Percentiles rank a stretch among this genome's conserved stretches.
Conservation (phyloP, 2,329 filamentous ascomycete species). For the Exophiala mesophila region DNA sequence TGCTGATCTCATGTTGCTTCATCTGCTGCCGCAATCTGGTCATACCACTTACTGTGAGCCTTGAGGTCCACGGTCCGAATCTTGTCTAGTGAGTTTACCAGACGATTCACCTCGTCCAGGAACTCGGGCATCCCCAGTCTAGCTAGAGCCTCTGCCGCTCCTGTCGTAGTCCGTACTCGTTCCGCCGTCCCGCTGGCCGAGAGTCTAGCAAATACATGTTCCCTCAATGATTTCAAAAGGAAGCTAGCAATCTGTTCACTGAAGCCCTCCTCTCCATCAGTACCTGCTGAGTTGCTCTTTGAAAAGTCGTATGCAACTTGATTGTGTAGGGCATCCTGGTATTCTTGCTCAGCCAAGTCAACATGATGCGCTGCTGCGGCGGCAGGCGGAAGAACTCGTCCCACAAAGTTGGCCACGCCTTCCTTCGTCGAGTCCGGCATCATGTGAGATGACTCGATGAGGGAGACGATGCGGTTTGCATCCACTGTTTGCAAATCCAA, state of each 20-base stretch:
- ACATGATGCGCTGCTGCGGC: constrained; percentile 33
- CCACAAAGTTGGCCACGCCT: constrained; percentile 44
- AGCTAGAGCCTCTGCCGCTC: constrained; percentile 55
- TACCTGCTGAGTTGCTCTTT: constrained; percentile 37
- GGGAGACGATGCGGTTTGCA: constrained; percentile 39
- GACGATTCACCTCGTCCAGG: constrained; percentile 52
- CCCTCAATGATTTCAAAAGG: constrained; percentile 54
- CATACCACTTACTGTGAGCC: constrained; percentile 54
- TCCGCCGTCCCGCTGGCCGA: constrained; percentile 58
- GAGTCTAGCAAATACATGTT: constrained; percentile 51
- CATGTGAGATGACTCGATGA: constrained; percentile 45
- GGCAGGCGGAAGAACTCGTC: constrained; percentile 52
- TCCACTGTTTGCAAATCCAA: constrained; percentile 34
- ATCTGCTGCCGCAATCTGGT: constrained; percentile 38
- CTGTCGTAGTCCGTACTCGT: constrained; percentile 52
- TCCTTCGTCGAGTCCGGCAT: constrained; percentile 43
- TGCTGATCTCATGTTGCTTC: not conserved
- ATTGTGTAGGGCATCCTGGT: constrained; percentile 31
- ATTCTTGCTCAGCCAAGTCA: constrained; percentile 22
- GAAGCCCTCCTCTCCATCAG: constrained; percentile 39
- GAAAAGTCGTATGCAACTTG: constrained; percentile 32
- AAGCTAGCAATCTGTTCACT: constrained; percentile 58
- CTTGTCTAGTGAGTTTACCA: constrained; percentile 55
- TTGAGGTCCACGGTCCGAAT: constrained; percentile 57
- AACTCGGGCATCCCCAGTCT: constrained; percentile 59